phyloP scores from a whole-genome alignment of 345 rosid genomes.

The Ceriops decandra region DNA sequence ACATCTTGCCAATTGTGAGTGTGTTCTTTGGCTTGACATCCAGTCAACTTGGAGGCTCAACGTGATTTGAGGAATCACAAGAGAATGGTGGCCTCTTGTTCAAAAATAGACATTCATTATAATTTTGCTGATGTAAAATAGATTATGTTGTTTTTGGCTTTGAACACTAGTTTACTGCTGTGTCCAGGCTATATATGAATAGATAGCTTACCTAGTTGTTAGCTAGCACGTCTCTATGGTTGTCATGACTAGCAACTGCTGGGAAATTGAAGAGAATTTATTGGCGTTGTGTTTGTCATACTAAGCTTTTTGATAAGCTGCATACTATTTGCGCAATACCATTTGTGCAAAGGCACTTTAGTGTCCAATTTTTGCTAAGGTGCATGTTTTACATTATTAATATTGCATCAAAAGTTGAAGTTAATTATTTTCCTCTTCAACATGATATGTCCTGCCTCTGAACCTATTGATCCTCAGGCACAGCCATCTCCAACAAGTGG shows the following conservation, averaged over 20 bases:
- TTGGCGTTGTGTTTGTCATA: background rate
- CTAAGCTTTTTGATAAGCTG: conserved; percentile 1
- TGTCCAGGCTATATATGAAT: background rate
- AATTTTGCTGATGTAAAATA: background rate
- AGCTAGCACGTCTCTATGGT: background rate
- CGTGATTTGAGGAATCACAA: no score
- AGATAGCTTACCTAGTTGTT: background rate
- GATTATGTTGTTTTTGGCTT: background rate
- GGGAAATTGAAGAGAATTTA: background rate
- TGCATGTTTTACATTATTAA: background rate
- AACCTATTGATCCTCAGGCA: conserved; percentile 46
- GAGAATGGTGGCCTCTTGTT: no score
- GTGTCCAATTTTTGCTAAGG: background rate
- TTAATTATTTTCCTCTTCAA: conserved; percentile 8
- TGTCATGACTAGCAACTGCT: background rate
- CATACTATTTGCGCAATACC: no score
- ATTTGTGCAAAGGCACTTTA: no score
- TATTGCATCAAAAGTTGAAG: background rate
- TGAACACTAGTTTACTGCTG: no score
- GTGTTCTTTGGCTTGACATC: no score
- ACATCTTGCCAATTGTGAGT: no score
- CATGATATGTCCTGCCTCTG: conserved; percentile 6
- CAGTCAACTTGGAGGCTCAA: no score
- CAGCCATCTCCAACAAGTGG: conserved; percentile 46
- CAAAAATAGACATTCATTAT: background rate